Percentiles rank a stretch among this genome's conserved stretches.
Evolutionary conservation across 805 yeast species (phyloP).

Genomic region (Spathaspora gorwiae): DNA sequence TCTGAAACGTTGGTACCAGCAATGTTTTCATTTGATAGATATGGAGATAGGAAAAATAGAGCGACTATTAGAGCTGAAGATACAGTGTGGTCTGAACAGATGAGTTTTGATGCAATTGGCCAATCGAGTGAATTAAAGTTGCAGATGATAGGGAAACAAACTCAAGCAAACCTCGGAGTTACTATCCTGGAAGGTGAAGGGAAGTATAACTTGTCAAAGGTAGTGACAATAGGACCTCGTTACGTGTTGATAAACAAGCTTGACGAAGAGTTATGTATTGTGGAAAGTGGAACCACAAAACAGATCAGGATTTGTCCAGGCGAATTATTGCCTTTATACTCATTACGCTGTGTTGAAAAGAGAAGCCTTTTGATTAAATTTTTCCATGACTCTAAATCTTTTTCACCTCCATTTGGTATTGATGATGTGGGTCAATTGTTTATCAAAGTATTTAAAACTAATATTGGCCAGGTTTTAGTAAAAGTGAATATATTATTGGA

Average conservation of each 20-base stretch:
- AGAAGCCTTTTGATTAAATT: constrained; percentile 63
- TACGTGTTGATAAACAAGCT: constrained; percentile 67
- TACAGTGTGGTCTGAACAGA: constrained; percentile 65
- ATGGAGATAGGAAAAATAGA: constrained; percentile 55
- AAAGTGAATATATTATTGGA: constrained; percentile 76
- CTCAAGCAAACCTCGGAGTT: constrained; percentile 73
- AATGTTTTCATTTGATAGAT: constrained; percentile 78
- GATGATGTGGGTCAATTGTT: constrained; percentile 80
- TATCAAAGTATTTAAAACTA: constrained; percentile 61
- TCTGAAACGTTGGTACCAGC: constrained; percentile 42
- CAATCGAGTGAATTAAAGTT: constrained; percentile 56
- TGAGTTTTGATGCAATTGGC: constrained; percentile 88
- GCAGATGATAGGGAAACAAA: constrained; percentile 44
- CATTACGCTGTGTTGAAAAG: constrained; percentile 49
- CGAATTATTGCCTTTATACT: constrained; percentile 55
- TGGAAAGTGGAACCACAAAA: constrained; percentile 64
- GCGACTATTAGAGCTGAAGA: constrained; percentile 64
- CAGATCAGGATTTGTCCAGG: constrained; percentile 43
- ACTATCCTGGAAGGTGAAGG: constrained; percentile 81
- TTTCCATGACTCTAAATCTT: constrained; percentile 50
- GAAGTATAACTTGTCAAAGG: constrained; percentile 68
- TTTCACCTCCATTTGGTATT: constrained; percentile 87
- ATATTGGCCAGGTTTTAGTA: constrained; percentile 64
- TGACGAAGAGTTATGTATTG: constrained; percentile 50
- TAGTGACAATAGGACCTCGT: constrained; percentile 78